Evolutionary conservation across 2,329 filamentous ascomycete species (phyloP).

Genomic region (Trichoderma breve): DNA sequence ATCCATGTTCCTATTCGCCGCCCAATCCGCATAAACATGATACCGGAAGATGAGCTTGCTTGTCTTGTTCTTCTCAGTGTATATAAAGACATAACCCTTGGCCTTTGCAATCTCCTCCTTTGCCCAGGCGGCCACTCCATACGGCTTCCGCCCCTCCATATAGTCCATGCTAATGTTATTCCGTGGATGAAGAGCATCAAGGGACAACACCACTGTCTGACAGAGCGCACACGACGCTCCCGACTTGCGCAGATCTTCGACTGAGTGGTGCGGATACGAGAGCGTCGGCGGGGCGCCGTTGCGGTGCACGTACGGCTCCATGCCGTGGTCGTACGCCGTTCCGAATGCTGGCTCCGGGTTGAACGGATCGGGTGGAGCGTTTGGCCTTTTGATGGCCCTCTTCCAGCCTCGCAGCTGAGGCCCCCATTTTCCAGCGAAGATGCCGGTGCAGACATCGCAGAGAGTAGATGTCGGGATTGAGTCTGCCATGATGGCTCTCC

Average conservation of each 20-base stretch:
- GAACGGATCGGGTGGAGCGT: background rate
- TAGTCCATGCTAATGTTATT: background rate
- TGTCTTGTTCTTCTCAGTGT: background rate
- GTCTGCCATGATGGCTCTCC: background rate
- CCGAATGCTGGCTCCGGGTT: background rate
- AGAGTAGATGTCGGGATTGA: background rate
- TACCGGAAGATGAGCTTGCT: conserved; percentile 1
- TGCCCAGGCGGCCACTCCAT: background rate
- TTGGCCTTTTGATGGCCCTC: background rate
- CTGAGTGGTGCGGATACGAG: background rate
- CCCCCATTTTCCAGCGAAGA: background rate
- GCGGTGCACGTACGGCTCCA: background rate
- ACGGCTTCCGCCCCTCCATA: conserved; percentile 12
- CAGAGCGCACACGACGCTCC: background rate
- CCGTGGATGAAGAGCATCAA: conserved; percentile 6
- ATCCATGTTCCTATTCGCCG: conserved; percentile 9
- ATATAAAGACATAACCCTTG: background rate
- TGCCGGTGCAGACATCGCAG: background rate
- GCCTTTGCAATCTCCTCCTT: background rate
- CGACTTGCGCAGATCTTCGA: background rate
- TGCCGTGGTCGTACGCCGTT: conserved; percentile 8
- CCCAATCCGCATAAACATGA: conserved; percentile 3
- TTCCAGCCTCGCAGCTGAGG: conserved; percentile 8
- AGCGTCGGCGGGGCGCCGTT: background rate
- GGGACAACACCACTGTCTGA: conserved; percentile 1